A percentile compares a stretch with the other conserved stretches of the same genome.
Evolutionary conservation across 2,329 filamentous ascomycete species (phyloP).

Genomic region (Geosmithia morbida): DNA sequence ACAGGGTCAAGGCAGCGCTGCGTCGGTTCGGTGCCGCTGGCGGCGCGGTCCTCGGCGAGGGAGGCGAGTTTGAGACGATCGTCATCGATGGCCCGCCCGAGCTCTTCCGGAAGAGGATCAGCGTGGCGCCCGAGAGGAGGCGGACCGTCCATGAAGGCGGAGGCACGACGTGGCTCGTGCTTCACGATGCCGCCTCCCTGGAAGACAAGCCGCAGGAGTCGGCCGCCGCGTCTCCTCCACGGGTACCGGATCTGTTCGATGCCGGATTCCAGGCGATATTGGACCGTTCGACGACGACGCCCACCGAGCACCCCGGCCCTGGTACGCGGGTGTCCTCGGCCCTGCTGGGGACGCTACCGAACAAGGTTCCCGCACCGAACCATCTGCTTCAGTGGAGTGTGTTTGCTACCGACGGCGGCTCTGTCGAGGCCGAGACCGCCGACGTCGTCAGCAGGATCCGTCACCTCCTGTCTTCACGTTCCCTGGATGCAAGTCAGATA

Average conservation of each 20-base stretch:
- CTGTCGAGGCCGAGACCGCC: constrained; percentile 32
- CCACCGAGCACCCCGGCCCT: not conserved
- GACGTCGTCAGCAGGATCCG: constrained; percentile 31
- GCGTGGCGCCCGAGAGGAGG: constrained; percentile 38
- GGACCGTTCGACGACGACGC: not conserved
- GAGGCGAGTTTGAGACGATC: constrained; percentile 91
- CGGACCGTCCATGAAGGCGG: constrained; percentile 52
- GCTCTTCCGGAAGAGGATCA: constrained; percentile 60
- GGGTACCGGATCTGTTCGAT: constrained; percentile 55
- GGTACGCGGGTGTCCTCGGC: not conserved
- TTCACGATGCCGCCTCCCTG: constrained; percentile 39
- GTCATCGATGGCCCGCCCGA: constrained; percentile 63
- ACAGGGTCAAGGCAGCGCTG: constrained; percentile 36
- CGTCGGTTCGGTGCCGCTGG: constrained; percentile 51
- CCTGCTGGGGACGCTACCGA: not conserved
- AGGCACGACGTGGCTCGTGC: constrained; percentile 58
- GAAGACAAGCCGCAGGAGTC: constrained; percentile 19
- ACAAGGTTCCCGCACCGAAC: not conserved
- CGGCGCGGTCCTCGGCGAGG: constrained; percentile 75
- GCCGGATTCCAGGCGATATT: constrained; percentile 31
- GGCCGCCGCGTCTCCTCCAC: constrained; percentile 15
- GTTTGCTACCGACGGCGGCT: constrained; percentile 9
- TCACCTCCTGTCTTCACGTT: constrained; percentile 18
- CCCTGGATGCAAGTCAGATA: constrained; percentile 21
- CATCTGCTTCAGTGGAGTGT: constrained; percentile 23